These are phyloP conservation scores for Tolypocladium endophyticum DNA, from an alignment of 2,329 filamentous ascomycete genomes.

Conservation along the genomic window DNA sequence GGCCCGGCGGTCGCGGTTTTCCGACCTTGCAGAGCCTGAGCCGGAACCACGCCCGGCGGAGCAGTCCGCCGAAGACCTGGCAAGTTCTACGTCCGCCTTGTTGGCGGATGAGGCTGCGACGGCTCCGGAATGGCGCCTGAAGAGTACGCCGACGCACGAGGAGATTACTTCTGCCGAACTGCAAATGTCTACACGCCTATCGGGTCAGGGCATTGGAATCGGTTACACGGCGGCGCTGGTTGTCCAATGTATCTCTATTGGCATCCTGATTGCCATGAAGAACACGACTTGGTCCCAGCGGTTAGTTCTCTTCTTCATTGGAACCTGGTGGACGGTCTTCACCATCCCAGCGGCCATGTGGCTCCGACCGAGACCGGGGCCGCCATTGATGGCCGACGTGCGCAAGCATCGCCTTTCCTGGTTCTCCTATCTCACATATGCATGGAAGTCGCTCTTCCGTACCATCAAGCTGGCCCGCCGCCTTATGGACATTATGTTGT, in stretches of 20 bases:
- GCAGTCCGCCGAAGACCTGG: constrained; percentile 19
- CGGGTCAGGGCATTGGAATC: constrained; percentile 84
- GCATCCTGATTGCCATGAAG: constrained; percentile 60
- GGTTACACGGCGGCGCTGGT: constrained; percentile 83
- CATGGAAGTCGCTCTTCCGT: constrained; percentile 77
- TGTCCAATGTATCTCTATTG: constrained; percentile 70
- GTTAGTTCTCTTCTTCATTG: constrained; percentile 77
- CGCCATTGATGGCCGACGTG: constrained; percentile 51
- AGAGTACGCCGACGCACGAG: constrained; percentile 29
- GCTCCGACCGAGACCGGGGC: constrained; percentile 80
- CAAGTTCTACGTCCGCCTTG: constrained; percentile 36
- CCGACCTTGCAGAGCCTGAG: constrained; percentile 18
- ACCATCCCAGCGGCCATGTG: constrained; percentile 81
- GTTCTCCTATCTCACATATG: constrained; percentile 64
- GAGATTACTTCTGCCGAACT: constrained; percentile 57
- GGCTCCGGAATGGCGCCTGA: constrained; percentile 17
- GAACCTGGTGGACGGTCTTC: constrained; percentile 87
- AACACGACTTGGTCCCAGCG: constrained; percentile 80
- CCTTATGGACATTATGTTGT: constrained; percentile 64
- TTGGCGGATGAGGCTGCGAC: constrained; percentile 20
- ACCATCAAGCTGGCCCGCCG: constrained; percentile 67
- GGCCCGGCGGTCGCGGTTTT: constrained; percentile 15
- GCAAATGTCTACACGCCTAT: constrained; percentile 78
- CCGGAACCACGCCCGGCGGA: constrained; percentile 24
- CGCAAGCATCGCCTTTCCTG: constrained; percentile 32